Base-by-base conservation (phyloP, 73 alveolate species). In the Paramecium tetraurelia region DNA sequence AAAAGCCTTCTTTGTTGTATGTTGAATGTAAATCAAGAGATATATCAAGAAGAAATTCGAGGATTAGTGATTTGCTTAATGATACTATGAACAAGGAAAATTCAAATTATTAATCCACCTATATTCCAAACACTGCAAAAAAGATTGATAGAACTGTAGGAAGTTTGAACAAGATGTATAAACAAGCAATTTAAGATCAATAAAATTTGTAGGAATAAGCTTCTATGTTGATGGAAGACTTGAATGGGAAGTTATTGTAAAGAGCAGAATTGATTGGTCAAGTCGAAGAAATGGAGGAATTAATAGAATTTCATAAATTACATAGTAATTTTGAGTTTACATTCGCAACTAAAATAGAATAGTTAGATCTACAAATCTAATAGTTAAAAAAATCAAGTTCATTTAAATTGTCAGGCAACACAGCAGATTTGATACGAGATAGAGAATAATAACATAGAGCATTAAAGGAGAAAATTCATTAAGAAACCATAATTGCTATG, bases 241-340 rank as follows among this genome's bases (percentile, higher is more conserved):
- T 80, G 33, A 80, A 80, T 80, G 90, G 76, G 46, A 80, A 80
- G 72, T 80, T 80, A 48, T 46, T 80, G 7, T 80, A 80, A 35
- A 80, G 90, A 80, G 90, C 90, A 2, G 90, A 80, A 80, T 41
- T 44, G 16, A 80, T 80, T 20, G 90, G 63, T 22, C 48, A 80
- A 80, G 48, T 31, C 6, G 90, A 80, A 80, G 90, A 80, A 80
- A 20, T 80, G 16, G 90, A 80, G 43, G 90, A 80, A 22, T 48
- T 80, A 48, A 40, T 80, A 21, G 72, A 80, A 14, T 80, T 24
- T 14, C 43, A 80, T 80, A 43, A 40, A 35, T 20, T 40, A 10
- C 11, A 80, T 20, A 43, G 75, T 22, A 20, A 41, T 44, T 80
- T 80, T 48, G 90, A 80, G 18, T 80, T 44, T 35, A 12, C 27